Evolutionary conservation across 2,329 filamentous ascomycete genomes (phyloP).

Genomic region (Paraconiothyrium sp.): DNA sequence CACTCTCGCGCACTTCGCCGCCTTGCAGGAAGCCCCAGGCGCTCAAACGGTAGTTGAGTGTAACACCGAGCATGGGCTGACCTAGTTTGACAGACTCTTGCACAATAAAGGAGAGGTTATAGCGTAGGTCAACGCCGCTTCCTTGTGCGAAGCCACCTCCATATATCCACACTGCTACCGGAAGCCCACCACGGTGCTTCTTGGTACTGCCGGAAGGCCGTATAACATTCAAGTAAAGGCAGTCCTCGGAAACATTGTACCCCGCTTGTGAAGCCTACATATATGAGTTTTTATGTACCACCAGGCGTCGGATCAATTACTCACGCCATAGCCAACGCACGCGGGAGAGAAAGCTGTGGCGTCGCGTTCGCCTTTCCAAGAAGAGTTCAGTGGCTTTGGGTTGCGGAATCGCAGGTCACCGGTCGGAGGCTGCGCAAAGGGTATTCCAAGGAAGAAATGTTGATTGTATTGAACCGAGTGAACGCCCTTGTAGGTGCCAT

Average conservation of each 20-base stretch:
- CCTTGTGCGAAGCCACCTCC: conserved; percentile 62
- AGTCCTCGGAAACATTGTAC: conserved; percentile 62
- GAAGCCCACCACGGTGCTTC: conserved; percentile 47
- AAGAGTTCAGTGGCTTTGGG: conserved; percentile 56
- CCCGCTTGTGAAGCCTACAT: conserved; percentile 46
- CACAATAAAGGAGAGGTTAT: conserved; percentile 59
- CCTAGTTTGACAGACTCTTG: conserved; percentile 57
- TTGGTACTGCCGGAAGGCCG: conserved; percentile 50
- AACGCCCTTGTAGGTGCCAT: conserved; percentile 51
- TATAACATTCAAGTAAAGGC: conserved; percentile 63
- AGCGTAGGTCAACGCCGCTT: conserved; percentile 62
- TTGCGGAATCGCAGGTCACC: conserved; percentile 59
- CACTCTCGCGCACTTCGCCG: conserved; percentile 44
- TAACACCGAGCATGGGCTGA: conserved; percentile 57
- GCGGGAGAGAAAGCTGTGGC: conserved; percentile 49
- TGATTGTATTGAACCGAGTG: conserved; percentile 50
- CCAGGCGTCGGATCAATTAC: not conserved
- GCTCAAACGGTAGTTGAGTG: conserved; percentile 62
- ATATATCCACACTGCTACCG: conserved; percentile 65
- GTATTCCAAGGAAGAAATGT: conserved; percentile 58
- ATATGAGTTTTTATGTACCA: conserved; percentile 29
- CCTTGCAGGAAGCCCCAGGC: conserved; percentile 71
- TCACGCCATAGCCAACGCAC: conserved; percentile 11
- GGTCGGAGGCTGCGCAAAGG: conserved; percentile 48
- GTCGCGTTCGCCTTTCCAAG: conserved; percentile 46